These are phyloP conservation scores for Aspergillus pseudonomiae DNA, from an alignment of 2,329 filamentous ascomycete genomes.

Conservation along the genomic window DNA sequence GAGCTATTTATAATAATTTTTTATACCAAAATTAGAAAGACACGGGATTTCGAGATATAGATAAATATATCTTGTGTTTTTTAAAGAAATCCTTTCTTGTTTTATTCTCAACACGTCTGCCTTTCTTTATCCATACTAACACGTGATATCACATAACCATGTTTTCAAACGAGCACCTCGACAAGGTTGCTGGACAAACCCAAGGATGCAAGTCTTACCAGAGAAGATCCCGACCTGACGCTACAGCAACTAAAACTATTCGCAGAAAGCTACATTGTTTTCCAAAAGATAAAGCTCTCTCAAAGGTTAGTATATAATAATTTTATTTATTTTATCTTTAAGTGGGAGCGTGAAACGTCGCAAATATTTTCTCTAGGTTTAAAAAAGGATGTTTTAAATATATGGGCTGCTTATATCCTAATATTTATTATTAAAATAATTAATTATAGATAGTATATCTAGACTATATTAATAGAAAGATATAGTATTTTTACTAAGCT, in stretches of 20 bases:
- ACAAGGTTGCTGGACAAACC: not conserved
- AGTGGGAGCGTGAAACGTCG: slow-evolving; percentile 20
- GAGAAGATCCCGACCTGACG: slow-evolving; percentile 13
- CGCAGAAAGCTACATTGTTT: slow-evolving; percentile 16
- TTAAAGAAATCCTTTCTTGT: not conserved
- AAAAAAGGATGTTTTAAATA: slow-evolving; percentile 20
- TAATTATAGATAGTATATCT: slow-evolving; percentile 16
- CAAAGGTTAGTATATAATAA: slow-evolving; percentile 11
- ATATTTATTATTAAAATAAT: not conserved
- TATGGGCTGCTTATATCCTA: not conserved
- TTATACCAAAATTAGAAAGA: not conserved
- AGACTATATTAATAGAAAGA: slow-evolving; percentile 12
- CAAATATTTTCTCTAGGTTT: slow-evolving; percentile 9
- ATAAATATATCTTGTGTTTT: not conserved
- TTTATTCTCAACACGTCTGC: not conserved
- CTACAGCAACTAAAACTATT: slow-evolving; percentile 20
- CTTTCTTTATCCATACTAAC: not conserved
- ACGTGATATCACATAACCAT: not conserved
- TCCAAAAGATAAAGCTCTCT: slow-evolving; percentile 9
- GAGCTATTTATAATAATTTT: not conserved
- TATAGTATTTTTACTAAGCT: slow-evolving; percentile 18
- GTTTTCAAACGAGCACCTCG: not conserved
- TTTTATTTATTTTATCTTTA: slow-evolving; percentile 11
- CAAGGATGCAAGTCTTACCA: slow-evolving; percentile 5
- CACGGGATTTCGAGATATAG: not conserved